Percentiles rank a stretch among this genome's conserved stretches.
Conservation (phyloP, 2,329 filamentous ascomycete genomes). For the Penicillium crustosum region DNA sequence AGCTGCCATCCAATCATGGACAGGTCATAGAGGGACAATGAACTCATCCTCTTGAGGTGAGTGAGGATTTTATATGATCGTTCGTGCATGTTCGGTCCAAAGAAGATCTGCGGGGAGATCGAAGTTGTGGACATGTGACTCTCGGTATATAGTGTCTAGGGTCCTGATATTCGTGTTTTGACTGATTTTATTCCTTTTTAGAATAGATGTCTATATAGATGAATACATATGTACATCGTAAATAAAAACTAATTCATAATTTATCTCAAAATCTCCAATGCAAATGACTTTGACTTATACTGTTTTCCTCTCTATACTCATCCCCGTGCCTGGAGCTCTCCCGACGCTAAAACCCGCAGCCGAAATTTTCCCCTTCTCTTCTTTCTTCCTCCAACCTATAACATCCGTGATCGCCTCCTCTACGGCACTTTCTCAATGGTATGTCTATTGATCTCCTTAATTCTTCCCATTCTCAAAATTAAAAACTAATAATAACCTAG, state of each 20-base stretch:
- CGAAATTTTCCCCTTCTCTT: conserved; percentile 32
- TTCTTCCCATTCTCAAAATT: background rate
- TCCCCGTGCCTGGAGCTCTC: conserved; percentile 10
- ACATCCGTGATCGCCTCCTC: conserved; percentile 10
- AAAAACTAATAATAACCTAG: conserved; percentile 47
- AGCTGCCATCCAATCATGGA: conserved; percentile 51
- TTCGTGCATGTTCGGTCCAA: conserved; percentile 20
- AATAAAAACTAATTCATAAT: background rate
- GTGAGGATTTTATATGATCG: conserved; percentile 24
- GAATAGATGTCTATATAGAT: background rate
- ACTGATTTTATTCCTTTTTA: background rate
- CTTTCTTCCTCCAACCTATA: conserved; percentile 22
- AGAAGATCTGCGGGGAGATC: conserved; percentile 27
- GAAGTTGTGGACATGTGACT: conserved; percentile 26
- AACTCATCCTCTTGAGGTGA: conserved; percentile 29
- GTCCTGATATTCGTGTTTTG: background rate
- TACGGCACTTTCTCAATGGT: conserved; percentile 27
- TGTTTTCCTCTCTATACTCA: background rate
- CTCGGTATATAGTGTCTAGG: background rate
- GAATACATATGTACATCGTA: no score
- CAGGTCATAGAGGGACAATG: conserved; percentile 32
- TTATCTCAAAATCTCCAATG: background rate
- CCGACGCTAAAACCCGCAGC: conserved; percentile 28
- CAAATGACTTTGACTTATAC: background rate
- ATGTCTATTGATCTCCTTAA: conserved; percentile 6